A percentile compares a stretch with the other conserved stretches of the same genome.
phyloP scores from a whole-genome alignment of 1,284 basidiomycete species.

The Macrocystidia cucumis region DNA sequence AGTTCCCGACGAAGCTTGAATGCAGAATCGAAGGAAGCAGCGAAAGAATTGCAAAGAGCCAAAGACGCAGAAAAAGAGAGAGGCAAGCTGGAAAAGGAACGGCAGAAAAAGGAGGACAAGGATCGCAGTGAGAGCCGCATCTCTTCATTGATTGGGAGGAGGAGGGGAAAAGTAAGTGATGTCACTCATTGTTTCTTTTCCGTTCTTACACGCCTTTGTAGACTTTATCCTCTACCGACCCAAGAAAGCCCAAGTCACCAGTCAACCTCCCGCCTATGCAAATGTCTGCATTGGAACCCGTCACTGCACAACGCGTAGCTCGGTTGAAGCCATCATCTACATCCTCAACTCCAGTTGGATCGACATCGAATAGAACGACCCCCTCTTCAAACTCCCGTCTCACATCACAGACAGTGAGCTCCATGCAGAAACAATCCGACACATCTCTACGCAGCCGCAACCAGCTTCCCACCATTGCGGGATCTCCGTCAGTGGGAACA shows the following conservation, averaged over 20 bases:
- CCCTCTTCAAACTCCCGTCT: constrained; percentile 49
- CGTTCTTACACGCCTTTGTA: constrained; percentile 22
- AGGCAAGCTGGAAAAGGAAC: constrained; percentile 52
- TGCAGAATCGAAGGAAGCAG: constrained; percentile 58
- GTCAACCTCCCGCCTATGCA: constrained; percentile 82
- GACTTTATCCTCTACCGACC: constrained; percentile 83
- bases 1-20: constrained; percentile 76
- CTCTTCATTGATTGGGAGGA: constrained; percentile 79
- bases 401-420: constrained; percentile 70
- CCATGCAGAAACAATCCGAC: constrained; percentile 77
- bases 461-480: constrained; percentile 82
- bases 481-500: constrained; percentile 79
- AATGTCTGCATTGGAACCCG: constrained; percentile 71
- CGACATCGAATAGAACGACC: constrained; percentile 32
- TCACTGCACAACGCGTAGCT: constrained; percentile 74
- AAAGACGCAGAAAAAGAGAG: constrained; percentile 38
- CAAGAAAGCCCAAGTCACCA: constrained; percentile 58
- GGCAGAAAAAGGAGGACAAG: constrained; percentile 70
- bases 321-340: constrained; percentile 57
- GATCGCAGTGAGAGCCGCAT: constrained; percentile 81
- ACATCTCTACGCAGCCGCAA: constrained; percentile 66
- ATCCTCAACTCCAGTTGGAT: constrained; percentile 33
- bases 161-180: constrained; percentile 79
- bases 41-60: constrained; percentile 34
- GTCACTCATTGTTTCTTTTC: constrained; percentile 8